Conservation (phyloP, 2,329 filamentous ascomycete species). For the Trichoderma semiorbis region DNA sequence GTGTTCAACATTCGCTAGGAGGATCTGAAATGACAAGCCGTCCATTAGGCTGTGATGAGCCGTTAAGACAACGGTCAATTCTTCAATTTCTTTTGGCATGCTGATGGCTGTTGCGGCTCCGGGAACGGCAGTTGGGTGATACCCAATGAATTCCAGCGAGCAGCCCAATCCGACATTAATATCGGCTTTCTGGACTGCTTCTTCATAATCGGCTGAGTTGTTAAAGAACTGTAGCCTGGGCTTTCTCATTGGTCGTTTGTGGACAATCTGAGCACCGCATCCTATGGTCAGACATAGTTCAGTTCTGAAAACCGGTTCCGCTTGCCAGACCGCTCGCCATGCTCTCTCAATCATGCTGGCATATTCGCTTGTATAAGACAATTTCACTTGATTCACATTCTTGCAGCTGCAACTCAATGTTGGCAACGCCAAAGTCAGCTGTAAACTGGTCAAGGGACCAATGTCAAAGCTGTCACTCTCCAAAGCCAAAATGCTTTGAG, state of each 20-base stretch:
- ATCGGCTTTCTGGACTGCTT: not conserved
- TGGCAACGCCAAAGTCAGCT: constrained; percentile 4
- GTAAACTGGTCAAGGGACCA: constrained; percentile 10
- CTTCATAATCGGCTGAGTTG: not conserved
- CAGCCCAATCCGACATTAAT: not conserved
- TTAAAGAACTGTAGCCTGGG: not conserved
- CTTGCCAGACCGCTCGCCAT: constrained; percentile 11
- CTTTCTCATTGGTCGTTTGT: not conserved
- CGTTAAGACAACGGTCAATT: constrained; percentile 2
- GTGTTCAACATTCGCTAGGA: constrained; percentile 1
- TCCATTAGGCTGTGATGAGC: constrained; percentile 15
- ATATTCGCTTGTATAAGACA: not conserved
- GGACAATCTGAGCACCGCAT: constrained; percentile 9
- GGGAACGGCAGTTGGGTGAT: not conserved
- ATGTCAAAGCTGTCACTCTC: not conserved
- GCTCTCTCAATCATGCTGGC: constrained; percentile 9
- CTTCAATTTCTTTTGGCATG: not conserved
- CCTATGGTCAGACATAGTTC: constrained; percentile 5
- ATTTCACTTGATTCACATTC: constrained; percentile 11
- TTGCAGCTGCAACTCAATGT: not conserved
- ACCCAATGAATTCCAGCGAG: not conserved
- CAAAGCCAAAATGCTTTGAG: not conserved
- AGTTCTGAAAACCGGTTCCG: constrained; percentile 8
- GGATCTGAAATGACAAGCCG: constrained; percentile 2
- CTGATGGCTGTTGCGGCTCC: not conserved